These are phyloP conservation scores for Lactarius sp. DNA, from an alignment of 768 basidiomycete species.

Conservation along the genomic window DNA sequence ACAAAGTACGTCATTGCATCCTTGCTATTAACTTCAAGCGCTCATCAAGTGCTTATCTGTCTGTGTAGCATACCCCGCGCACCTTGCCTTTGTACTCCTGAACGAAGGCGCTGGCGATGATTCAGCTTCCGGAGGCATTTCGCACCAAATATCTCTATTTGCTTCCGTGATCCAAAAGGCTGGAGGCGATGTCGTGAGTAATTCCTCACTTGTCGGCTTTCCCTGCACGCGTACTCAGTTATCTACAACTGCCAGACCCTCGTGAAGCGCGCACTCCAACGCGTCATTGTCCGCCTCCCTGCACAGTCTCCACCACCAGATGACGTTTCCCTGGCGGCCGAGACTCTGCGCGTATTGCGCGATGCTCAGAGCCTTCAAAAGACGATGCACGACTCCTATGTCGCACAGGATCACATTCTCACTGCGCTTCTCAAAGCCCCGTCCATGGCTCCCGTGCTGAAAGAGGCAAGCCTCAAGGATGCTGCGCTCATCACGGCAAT, in stretches of 20 bases:
- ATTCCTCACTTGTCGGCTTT: not conserved
- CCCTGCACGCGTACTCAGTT: not conserved
- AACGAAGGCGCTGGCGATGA: slow-evolving; percentile 52
- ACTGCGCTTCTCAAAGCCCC: slow-evolving; percentile 78
- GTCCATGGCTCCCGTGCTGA: slow-evolving; percentile 61
- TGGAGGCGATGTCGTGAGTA: slow-evolving; percentile 76
- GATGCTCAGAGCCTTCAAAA: slow-evolving; percentile 76
- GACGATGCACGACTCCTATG: slow-evolving; percentile 84
- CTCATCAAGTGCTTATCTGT: not conserved
- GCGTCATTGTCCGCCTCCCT: slow-evolving; percentile 74
- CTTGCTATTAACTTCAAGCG: not conserved
- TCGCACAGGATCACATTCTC: slow-evolving; percentile 89
- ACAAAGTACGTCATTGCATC: slow-evolving; percentile 50
- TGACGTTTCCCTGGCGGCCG: slow-evolving; percentile 59
- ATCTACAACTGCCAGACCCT: slow-evolving; percentile 35
- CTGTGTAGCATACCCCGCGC: slow-evolving; percentile 67
- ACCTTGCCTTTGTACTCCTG: slow-evolving; percentile 76
- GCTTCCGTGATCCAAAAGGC: slow-evolving; percentile 72
- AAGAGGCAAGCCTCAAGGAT: slow-evolving; percentile 70
- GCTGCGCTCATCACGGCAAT: slow-evolving; percentile 70
- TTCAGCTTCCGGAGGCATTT: slow-evolving; percentile 34
- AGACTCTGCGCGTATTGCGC: slow-evolving; percentile 57
- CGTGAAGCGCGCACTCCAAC: slow-evolving; percentile 70
- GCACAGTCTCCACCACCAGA: slow-evolving; percentile 83
- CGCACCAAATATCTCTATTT: slow-evolving; percentile 55